Evolutionary conservation across 2,329 filamentous ascomycete genomes (phyloP).

Genomic region (Aureobasidium pullulans): DNA sequence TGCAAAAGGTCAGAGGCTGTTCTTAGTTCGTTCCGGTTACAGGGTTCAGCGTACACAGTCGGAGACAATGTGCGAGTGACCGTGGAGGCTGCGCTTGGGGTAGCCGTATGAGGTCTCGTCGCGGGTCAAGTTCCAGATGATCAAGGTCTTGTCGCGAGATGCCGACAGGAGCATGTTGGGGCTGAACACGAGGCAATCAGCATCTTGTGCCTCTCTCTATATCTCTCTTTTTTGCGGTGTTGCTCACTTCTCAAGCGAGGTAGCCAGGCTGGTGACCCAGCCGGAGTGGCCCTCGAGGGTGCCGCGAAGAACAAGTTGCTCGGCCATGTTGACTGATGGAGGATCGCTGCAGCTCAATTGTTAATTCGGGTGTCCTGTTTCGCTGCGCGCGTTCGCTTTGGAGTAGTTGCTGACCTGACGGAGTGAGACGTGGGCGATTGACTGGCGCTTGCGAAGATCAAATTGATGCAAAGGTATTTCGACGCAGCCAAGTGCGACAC

Average conservation of each 20-base stretch:
- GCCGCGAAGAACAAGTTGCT: slow-evolving; percentile 37
- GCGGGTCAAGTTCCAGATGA: slow-evolving; percentile 99
- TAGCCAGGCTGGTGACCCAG: slow-evolving; percentile 98
- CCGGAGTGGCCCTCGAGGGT: slow-evolving; percentile 79
- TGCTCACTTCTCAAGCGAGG: slow-evolving; percentile 94
- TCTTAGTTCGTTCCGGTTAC: not conserved
- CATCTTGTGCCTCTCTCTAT: slow-evolving; percentile 6
- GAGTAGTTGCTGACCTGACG: slow-evolving; percentile 11
- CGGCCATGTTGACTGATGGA: slow-evolving; percentile 25
- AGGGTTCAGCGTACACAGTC: slow-evolving; percentile 76
- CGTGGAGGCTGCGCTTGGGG: slow-evolving; percentile 97
- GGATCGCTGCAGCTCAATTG: slow-evolving; percentile 7
- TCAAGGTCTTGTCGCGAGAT: slow-evolving; percentile 96
- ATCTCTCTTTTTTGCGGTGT: slow-evolving; percentile 16
- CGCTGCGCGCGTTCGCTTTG: not conserved
- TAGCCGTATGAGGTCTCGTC: slow-evolving; percentile 97
- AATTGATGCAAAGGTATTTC: not conserved
- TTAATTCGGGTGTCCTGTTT: not conserved
- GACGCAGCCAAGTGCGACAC: not conserved
- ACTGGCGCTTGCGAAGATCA: slow-evolving; percentile 9
- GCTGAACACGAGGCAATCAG: slow-evolving; percentile 44
- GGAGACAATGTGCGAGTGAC: slow-evolving; percentile 99
- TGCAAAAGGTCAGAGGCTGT: slow-evolving; percentile 33
- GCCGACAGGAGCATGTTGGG: slow-evolving; percentile 99
- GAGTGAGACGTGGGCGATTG: slow-evolving; percentile 14